A percentile compares a stretch with the other conserved stretches of the same genome.
These are phyloP conservation scores for Penicillium psychrofluorescens DNA, from an alignment of 495 filamentous ascomycete genomes.

Conservation along the genomic window DNA sequence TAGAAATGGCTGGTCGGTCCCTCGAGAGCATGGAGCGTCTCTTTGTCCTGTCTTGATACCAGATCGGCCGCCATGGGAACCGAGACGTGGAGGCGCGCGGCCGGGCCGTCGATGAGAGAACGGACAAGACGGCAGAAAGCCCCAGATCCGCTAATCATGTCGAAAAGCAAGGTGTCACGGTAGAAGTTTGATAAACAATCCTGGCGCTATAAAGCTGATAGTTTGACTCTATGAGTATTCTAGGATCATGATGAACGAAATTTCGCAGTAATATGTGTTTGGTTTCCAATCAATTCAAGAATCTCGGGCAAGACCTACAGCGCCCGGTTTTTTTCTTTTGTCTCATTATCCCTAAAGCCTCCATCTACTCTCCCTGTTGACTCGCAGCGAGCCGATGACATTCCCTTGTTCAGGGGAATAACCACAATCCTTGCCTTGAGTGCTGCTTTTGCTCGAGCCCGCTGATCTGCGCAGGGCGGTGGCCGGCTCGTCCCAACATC, in stretches of 20 bases:
- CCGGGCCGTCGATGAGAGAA: slow-evolving; percentile 20
- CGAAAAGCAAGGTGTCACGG: slow-evolving; percentile 1
- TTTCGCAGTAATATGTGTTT: too few species aligned
- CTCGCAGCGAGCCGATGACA: too few species aligned
- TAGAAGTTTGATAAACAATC: background rate
- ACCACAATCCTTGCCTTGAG: slow-evolving; percentile 27
- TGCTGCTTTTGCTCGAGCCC: slow-evolving; percentile 13
- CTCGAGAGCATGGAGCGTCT: slow-evolving; percentile 57
- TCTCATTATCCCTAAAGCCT: too few species aligned
- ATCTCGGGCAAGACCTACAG: too few species aligned
- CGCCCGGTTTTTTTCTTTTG: too few species aligned
- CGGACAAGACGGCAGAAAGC: slow-evolving; percentile 9
- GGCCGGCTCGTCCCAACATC: slow-evolving; percentile 8
- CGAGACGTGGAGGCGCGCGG: slow-evolving; percentile 46
- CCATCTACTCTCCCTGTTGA: too few species aligned
- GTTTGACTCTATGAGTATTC: background rate
- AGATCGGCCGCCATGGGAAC: slow-evolving; percentile 55
- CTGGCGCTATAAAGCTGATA: too few species aligned
- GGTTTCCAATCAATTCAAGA: too few species aligned
- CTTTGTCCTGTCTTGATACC: slow-evolving; percentile 60
- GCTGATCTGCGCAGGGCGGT: background rate
- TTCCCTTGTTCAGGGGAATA: slow-evolving; percentile 15
- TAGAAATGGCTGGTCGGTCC: slow-evolving; percentile 34
- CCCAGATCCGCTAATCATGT: slow-evolving; percentile 13
- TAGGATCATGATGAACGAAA: too few species aligned